Evolutionary conservation across 23 red algal genomes (phyloP).

Genomic region (Rhodosorus marinus): DNA sequence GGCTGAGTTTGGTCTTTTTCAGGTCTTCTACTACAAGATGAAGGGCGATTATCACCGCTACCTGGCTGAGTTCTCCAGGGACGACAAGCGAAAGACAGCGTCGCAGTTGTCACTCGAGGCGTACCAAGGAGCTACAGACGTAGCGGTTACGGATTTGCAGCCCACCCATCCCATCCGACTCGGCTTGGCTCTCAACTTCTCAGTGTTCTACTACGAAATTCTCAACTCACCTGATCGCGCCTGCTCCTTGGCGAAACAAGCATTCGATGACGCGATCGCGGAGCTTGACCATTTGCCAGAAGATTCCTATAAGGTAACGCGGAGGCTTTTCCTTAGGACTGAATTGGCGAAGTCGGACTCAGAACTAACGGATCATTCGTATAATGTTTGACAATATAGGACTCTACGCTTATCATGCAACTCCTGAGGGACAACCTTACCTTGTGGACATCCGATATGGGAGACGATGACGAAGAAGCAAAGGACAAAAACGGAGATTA

Average conservation of each 20-base stretch:
- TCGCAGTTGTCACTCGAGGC: slow-evolving; percentile 82
- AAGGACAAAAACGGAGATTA: neutral
- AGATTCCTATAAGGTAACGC: slow-evolving; percentile 94
- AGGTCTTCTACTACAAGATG: slow-evolving; percentile 82
- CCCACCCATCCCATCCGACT: slow-evolving; percentile 99
- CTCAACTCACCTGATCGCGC: slow-evolving; percentile 79
- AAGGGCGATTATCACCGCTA: slow-evolving; percentile 98
- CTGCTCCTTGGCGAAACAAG: slow-evolving; percentile 92
- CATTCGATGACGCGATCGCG: slow-evolving; percentile 97
- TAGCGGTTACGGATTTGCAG: slow-evolving; percentile 64
- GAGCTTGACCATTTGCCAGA: slow-evolving; percentile 92
- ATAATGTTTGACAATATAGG: too few relatives aligned
- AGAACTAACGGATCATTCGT: too few relatives aligned
- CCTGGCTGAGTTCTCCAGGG: slow-evolving; percentile 76
- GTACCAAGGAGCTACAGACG: slow-evolving; percentile 77
- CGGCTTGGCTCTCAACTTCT: slow-evolving; percentile 98
- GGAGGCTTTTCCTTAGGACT: too few relatives aligned
- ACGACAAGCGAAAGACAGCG: slow-evolving; percentile 48
- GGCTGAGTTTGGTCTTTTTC: neutral
- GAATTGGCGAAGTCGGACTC: too few relatives aligned
- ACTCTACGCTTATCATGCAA: slow-evolving; percentile 98
- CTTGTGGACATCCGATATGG: slow-evolving; percentile 61
- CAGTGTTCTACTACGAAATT: slow-evolving; percentile 99
- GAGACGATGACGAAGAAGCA: neutral
- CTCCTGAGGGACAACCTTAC: slow-evolving; percentile 98